Conservation (phyloP, 441 rosid genomes). For the Eruca vesicaria region DNA sequence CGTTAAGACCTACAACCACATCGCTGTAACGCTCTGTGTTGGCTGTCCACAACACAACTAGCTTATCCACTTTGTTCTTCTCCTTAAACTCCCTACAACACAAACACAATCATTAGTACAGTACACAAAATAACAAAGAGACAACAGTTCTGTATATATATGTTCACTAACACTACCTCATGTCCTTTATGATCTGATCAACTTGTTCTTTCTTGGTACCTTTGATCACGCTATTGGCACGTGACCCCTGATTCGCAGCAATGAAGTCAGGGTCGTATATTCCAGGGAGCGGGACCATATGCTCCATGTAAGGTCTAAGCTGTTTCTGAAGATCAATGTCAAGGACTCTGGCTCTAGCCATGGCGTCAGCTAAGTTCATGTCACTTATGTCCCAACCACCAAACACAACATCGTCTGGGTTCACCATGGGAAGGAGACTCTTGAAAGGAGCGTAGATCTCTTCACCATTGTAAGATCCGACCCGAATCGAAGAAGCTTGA, state of each 20-base stretch:
- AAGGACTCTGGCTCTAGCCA: conserved; percentile 88
- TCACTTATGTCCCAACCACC: conserved; percentile 99
- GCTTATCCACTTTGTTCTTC: conserved; percentile 74
- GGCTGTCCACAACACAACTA: conserved; percentile 93
- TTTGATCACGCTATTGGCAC: conserved; percentile 78
- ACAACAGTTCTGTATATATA: too few relatives aligned
- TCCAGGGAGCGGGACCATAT: conserved; percentile 88
- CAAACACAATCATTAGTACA: background rate
- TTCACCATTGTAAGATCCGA: conserved; percentile 96
- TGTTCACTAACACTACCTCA: too few relatives aligned
- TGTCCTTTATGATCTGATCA: conserved; percentile 70
- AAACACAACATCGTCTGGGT: conserved; percentile 84
- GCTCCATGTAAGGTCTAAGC: conserved; percentile 93
- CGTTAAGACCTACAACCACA: conserved; percentile 76
- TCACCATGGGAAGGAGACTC: conserved; percentile 96
- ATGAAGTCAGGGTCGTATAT: conserved; percentile 86
- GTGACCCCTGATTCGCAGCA: conserved; percentile 92
- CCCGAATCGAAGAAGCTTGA: conserved; percentile 82
- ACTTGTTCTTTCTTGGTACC: conserved; percentile 93
- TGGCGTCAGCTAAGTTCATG: conserved; percentile 94
- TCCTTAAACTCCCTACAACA: conserved; percentile 79
- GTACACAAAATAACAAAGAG: too few relatives aligned
- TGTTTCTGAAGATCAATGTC: conserved; percentile 95
- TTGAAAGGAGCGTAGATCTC: conserved; percentile 97
- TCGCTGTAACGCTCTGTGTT: conserved; percentile 96